Base-by-base conservation (phyloP, 2,329 filamentous ascomycete species). In the Aspergillus caelatus region DNA sequence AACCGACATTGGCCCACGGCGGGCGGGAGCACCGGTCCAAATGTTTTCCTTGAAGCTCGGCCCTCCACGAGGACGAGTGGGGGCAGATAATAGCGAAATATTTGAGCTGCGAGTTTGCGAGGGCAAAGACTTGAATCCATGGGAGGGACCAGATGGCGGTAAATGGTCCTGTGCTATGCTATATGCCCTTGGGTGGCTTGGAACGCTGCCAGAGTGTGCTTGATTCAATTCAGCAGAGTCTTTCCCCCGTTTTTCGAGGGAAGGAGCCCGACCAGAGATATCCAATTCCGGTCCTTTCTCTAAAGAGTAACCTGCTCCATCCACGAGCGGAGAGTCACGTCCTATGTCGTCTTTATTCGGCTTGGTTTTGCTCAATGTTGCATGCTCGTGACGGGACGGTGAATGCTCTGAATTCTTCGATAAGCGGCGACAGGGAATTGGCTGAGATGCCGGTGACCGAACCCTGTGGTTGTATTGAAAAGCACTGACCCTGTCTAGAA, bases 401-500 rank as follows among this genome's bases (percentile, higher is more conserved):
- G 63, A 63, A 45, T 28, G 64, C 52, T 65, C 67, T 48, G 57
- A 57, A 23, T 65, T 61, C 52, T 61, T 69, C 12, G 73, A 71
- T 26, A 64, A 57, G 46, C 63, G 70, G 55, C 74, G 68, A 60
- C 70, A 55, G 61, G 66, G 64, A 54, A 55, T 46, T 60, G 74
- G 56, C 63, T 73, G 66, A 67, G 63, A 60, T 21, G 62, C 30
- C 14, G 73, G 72, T 19, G 74, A 75, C 43, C 73, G 71, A 58
- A 62, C 72, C 32, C 72, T 78, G 30, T 72, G 68, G 61, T 75
- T 67, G 21, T 75, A 70, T 64, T 79, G 67, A 45, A 79, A 73
- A 21, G 82, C 70, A 55, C 78, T 81, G 57, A 80, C 72, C 68
- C 85, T 81, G 67, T 86, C 88, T 19, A 83, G 76, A 30, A 80